Evolutionary conservation across 352 stramenopile species (phyloP).

Genomic region (Globisporangium uncinulatum): DNA sequence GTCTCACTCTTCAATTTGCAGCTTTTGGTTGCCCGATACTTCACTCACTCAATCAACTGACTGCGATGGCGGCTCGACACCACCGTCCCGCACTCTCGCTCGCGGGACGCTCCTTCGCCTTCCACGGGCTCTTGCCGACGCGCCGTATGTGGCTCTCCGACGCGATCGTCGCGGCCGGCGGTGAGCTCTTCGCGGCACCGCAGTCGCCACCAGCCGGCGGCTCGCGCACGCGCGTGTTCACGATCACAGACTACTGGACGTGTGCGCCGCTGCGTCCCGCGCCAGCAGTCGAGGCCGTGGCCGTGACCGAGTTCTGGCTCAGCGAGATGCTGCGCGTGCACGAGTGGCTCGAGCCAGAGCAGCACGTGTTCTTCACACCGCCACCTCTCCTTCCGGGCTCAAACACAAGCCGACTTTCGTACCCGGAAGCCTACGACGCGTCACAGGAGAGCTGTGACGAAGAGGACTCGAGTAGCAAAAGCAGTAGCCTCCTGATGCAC

Average conservation of each 20-base stretch:
- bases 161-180: slow-evolving; percentile 13
- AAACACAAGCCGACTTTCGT: slow-evolving; percentile 20
- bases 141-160: slow-evolving; percentile 13
- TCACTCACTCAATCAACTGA: background rate
- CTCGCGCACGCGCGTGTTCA: slow-evolving; percentile 18
- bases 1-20: too few relatives aligned
- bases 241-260: slow-evolving; percentile 53
- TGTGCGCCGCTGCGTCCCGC: slow-evolving; percentile 12
- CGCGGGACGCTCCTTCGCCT: slow-evolving; percentile 20
- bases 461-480: too few relatives aligned
- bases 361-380: slow-evolving; percentile 42
- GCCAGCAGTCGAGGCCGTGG: background rate
- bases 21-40: background rate
- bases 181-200: slow-evolving; percentile 7
- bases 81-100: slow-evolving; percentile 20
- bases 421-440: slow-evolving; percentile 20
- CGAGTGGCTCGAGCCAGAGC: slow-evolving; percentile 29
- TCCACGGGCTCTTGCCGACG: slow-evolving; percentile 20
- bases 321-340: slow-evolving; percentile 29
- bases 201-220: background rate
- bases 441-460: background rate
- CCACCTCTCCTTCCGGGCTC: slow-evolving; percentile 10
- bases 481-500: slow-evolving; percentile 13
- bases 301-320: slow-evolving; percentile 59
- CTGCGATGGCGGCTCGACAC: slow-evolving; percentile 1